Evolutionary conservation across 192 early-diverging fungal genomes (phyloP).

Genomic region (Backusella liffmaniae): DNA sequence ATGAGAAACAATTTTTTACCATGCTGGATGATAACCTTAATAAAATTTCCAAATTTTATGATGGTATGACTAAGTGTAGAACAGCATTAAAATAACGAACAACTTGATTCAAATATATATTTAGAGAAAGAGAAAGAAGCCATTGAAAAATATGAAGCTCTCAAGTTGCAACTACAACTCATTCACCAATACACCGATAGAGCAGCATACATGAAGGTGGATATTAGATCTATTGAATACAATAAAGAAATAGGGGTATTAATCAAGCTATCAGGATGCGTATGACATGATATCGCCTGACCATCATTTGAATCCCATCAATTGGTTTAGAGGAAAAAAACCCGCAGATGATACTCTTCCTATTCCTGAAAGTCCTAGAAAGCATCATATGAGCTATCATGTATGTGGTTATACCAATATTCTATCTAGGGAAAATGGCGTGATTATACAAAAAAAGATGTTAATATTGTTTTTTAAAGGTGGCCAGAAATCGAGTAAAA

Average conservation of each 20-base stretch:
- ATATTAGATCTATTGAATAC: neutral
- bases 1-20: slow-evolving; percentile 41
- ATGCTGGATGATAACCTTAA: slow-evolving; percentile 42
- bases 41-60: slow-evolving; percentile 43
- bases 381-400: slow-evolving; percentile 11
- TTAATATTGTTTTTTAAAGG: slow-evolving; percentile 3
- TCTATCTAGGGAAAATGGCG: neutral
- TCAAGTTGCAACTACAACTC: slow-evolving; percentile 44
- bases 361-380: neutral
- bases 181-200: slow-evolving; percentile 20
- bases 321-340: slow-evolving; percentile 16
- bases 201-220: neutral
- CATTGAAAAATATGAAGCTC: slow-evolving; percentile 38
- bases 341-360: neutral
- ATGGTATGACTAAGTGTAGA: slow-evolving; percentile 30
- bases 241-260: neutral
- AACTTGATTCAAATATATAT: neutral
- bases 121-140: slow-evolving; percentile 49
- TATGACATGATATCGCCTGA: slow-evolving; percentile 1
- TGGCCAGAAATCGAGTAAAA: slow-evolving; percentile 56
- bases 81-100: neutral
- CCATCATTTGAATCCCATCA: slow-evolving; percentile 4
- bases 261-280: neutral
- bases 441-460: neutral
- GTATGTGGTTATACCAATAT: neutral